Evolutionary conservation across 192 early-diverging fungal species (phyloP).

Genomic region (Backusella tuberculispora): DNA sequence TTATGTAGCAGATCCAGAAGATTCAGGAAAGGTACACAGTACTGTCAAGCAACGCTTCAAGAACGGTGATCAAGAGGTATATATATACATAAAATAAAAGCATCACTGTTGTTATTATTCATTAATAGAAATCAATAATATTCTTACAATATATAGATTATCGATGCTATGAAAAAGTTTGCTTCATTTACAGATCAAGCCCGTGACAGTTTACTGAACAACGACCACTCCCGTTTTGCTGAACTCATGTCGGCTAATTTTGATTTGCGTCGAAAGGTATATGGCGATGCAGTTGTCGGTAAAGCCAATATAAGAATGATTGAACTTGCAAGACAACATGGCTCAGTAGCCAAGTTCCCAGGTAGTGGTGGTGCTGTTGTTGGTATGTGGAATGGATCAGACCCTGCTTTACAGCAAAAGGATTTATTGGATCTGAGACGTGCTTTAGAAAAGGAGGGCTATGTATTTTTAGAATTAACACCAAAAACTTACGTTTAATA

Average conservation of each 20-base stretch:
- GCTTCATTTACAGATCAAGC: conserved; percentile 45
- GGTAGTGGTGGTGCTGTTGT: conserved; percentile 65
- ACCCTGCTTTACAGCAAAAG: not conserved
- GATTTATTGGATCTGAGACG: conserved; percentile 36
- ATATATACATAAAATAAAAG: not conserved
- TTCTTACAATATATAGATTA: conserved; percentile 33
- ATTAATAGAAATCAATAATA: not conserved
- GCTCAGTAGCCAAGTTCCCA: conserved; percentile 60
- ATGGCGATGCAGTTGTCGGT: conserved; percentile 57
- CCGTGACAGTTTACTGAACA: conserved; percentile 30
- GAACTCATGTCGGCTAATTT: conserved; percentile 63
- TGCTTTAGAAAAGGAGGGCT: conserved; percentile 47
- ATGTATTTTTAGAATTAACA: conserved; percentile 40
- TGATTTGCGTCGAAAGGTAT: conserved; percentile 48
- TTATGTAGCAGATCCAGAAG: conserved; percentile 57
- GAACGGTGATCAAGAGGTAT: conserved; percentile 57
- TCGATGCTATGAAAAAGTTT: conserved; percentile 58
- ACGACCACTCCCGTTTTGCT: conserved; percentile 44
- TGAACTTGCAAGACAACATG: conserved; percentile 43
- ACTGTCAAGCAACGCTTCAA: conserved; percentile 53
- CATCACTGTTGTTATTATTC: not conserved
- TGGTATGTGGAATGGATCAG: conserved; percentile 53
- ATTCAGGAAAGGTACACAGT: conserved; percentile 64
- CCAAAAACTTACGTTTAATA: conserved; percentile 17
- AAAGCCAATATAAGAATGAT: conserved; percentile 55